Percentiles rank a stretch among this genome's conserved stretches.
These are phyloP conservation scores for Amphichorda felina DNA, from an alignment of 2,329 filamentous ascomycete species.

Conservation along the genomic window DNA sequence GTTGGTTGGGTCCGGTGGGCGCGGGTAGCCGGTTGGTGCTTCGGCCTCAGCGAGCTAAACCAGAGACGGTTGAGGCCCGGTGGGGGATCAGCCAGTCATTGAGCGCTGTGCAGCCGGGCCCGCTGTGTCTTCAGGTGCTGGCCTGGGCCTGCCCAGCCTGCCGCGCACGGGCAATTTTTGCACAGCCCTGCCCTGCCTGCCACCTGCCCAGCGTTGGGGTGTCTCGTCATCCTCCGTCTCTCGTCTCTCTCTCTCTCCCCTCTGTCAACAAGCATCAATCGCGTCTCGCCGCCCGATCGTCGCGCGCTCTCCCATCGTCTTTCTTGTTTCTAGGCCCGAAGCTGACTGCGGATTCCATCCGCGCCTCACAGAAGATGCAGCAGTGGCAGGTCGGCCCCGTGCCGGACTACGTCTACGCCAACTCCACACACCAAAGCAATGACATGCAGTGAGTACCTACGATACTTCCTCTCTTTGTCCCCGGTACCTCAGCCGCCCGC, in stretches of 20 bases:
- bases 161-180: too few relatives aligned
- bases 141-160: too few relatives aligned
- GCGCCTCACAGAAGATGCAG: slow-evolving; percentile 38
- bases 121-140: too few relatives aligned
- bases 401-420: slow-evolving; percentile 46
- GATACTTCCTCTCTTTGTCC: slow-evolving; percentile 24
- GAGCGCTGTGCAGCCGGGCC: too few relatives aligned
- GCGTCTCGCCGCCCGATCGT: not conserved
- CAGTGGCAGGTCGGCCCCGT: slow-evolving; percentile 50
- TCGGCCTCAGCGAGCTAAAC: too few relatives aligned
- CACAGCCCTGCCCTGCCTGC: too few relatives aligned
- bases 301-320: not conserved
- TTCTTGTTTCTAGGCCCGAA: not conserved
- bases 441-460: slow-evolving; percentile 41
- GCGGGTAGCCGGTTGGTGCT: too few relatives aligned
- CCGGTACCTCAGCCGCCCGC: slow-evolving; percentile 10
- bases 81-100: too few relatives aligned
- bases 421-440: slow-evolving; percentile 39
- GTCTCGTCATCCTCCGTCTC: not conserved
- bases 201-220: not conserved
- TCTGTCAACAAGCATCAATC: not conserved
- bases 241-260: slow-evolving; percentile 1
- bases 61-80: too few relatives aligned
- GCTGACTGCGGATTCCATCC: not conserved
- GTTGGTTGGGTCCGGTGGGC: too few relatives aligned